Evolutionary conservation across 2,329 filamentous ascomycete species (phyloP), one percentile per base, ranked within the genome.

Genomic region (Penicillium sp.): DNA sequence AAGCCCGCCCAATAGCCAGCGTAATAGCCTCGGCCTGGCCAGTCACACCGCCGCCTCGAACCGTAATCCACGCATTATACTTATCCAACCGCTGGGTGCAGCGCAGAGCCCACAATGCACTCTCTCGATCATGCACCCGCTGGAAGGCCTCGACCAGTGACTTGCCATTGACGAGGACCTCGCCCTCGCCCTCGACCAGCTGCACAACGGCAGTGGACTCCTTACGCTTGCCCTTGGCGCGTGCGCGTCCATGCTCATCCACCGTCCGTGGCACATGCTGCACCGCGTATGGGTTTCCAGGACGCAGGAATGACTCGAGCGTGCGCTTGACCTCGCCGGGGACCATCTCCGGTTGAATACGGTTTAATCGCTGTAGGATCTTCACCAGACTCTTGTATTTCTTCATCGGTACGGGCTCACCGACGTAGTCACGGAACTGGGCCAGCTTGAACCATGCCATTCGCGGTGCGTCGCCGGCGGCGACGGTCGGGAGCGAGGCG

Each of bases 21-120:
- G 94, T 96, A 72, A 98, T 86, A 37, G 95, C 93, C 80, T 99
- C 95, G 8, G 95, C 94, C 80, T 99, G 96, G 2, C 95, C 95
- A 54, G 95, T 99, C 53, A 91, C 90, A 70, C 95, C 95, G 68
- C 95, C 95, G 59, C 95, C 95, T 62, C 86, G 84, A 3, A 93
- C 91, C 54, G 91, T 80, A 57, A 89, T 93, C 89, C 92, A 99
- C 3, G 97, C 88, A 73, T 99, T 99, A 83, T 99, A 99, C 79
- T 97, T 98, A 83, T 97, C 93, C 67, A 96, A 80, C 66, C 95
- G 85, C 47, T 90, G 84, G 26, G 93, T 96, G 54, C 88, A 85
- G 72, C 93, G 92, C 73, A 99, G 80, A 8, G 94, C 88, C 94
- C 94, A 99, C 4, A 97, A 82, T 2, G 92, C 94, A 74, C 92